Percentiles rank a stretch among this genome's conserved stretches.
These are phyloP conservation scores for Colletotrichum sp. DNA, from an alignment of 2,329 filamentous ascomycete genomes.

Conservation along the genomic window DNA sequence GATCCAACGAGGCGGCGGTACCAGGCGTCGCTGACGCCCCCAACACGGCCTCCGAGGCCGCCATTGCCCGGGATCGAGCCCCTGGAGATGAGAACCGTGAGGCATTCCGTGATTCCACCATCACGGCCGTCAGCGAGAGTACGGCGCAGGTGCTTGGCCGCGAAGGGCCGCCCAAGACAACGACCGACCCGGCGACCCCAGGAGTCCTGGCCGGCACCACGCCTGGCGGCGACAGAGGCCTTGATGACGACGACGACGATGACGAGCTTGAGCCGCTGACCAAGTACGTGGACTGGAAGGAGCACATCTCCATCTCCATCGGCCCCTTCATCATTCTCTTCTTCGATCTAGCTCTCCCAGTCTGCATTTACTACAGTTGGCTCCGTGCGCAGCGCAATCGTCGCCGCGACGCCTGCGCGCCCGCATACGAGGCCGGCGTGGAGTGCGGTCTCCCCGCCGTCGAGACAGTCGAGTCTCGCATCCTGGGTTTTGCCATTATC, in stretches of 20 bases:
- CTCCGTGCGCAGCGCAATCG: constrained; percentile 14
- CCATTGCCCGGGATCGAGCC: background rate
- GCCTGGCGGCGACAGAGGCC: background rate
- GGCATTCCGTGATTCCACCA: constrained; percentile 14
- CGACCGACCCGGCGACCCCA: background rate
- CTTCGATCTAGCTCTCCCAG: constrained; percentile 13
- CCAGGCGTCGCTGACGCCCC: constrained; percentile 13
- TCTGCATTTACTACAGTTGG: constrained; percentile 20
- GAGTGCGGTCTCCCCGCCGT: constrained; percentile 1
- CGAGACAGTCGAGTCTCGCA: constrained; percentile 13
- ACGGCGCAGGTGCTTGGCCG: constrained; percentile 12
- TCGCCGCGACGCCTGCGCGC: background rate
- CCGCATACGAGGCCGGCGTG: constrained; percentile 8
- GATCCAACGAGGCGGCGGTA: constrained; percentile 1
- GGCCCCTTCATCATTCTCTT: constrained; percentile 19
- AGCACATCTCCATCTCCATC: constrained; percentile 20
- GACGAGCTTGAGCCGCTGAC: constrained; percentile 18
- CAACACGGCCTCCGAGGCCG: background rate
- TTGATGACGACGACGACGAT: background rate
- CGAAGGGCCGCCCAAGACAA: constrained; percentile 10
- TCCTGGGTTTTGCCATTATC: constrained; percentile 16
- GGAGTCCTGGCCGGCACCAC: constrained; percentile 1
- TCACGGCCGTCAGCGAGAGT: constrained; percentile 15
- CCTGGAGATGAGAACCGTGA: constrained; percentile 17
- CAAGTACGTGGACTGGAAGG: constrained; percentile 19